Evolutionary conservation across 2,329 filamentous ascomycete genomes (phyloP), one percentile per base, ranked within the genome.

Genomic region (Fusarium acutatum): DNA sequence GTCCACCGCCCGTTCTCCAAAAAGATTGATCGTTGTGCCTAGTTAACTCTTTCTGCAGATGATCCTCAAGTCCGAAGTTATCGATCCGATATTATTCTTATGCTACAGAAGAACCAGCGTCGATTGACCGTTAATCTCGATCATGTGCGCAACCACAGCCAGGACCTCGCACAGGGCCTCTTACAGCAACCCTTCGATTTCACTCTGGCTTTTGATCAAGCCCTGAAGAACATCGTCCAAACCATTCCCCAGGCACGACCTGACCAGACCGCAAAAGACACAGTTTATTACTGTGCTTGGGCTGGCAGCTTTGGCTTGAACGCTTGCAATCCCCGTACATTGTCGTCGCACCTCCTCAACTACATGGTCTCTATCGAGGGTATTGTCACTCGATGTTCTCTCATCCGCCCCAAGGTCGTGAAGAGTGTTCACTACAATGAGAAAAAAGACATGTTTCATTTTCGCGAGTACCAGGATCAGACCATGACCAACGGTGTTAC

Each of bases 341-440:
- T 99, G 35, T 94, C 94, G 57, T 98, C 96, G 6, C 88, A 91
- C 44, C 94, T 97, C 78, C 89, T 99, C 64, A 99, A 99, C 83
- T 92, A 94, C 79, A 98, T 99, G 95, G 94, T 99, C 20, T 97
- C 95, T 7, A 88, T 99, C 58, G 96, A 99, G 83, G 96, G 96
- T 52, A 99, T 99, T 78, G 96, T 99, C 46, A 99, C 96, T 40
- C 93, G 96, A 82, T 97, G 94, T 84, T 98, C 95, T 30, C 88
- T 99, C 26, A 97, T 99, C 72, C 90, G 97, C 64, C 96, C 96
- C 17, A 99, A 99, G 84, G 91, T 99, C n/a, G 92, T 98, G 71
- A 97, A 97, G 85, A 98, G 96, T 83, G 95, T 99, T 60, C 96
- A 99, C 82, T 98, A 95, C 84, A 97, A 94, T 78, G 95, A 98